Conservation (phyloP, 2,329 filamentous ascomycete species). For the Nigrospora sphaerica region DNA sequence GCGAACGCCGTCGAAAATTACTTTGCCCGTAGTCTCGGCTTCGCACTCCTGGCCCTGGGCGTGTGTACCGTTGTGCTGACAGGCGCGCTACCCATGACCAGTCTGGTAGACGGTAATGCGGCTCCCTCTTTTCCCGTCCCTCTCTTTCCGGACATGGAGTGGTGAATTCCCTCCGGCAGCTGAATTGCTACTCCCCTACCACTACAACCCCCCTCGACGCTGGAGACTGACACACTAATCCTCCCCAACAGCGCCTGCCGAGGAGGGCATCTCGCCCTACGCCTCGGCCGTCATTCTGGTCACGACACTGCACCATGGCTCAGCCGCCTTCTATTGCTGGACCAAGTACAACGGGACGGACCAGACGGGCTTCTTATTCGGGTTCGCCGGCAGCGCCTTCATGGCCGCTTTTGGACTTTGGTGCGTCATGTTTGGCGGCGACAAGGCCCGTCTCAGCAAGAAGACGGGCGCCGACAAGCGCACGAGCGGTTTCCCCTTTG, state of each 20-base stretch:
- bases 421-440: constrained; percentile 39
- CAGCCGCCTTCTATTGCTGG: constrained; percentile 61
- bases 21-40: constrained; percentile 64
- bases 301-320: constrained; percentile 58
- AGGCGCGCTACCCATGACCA: constrained; percentile 60
- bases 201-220: neutral
- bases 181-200: no score
- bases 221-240: neutral
- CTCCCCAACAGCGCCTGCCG: constrained; percentile 16
- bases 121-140: no score
- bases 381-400: constrained; percentile 46
- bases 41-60: constrained; percentile 59
- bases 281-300: constrained; percentile 60
- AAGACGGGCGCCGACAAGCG: constrained; percentile 33
- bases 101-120: constrained; percentile 30
- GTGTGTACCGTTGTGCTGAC: constrained; percentile 61
- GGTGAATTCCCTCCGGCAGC: no score
- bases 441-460: constrained; percentile 25
- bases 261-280: constrained; percentile 47
- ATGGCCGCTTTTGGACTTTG: constrained; percentile 59
- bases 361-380: constrained; percentile 53
- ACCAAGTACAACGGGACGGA: constrained; percentile 51
- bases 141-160: no score
- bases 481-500: constrained; percentile 32
- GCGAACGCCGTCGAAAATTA: constrained; percentile 58